phyloP scores from a whole-genome alignment of 805 yeast species.

The Ogataea degrootiae region DNA sequence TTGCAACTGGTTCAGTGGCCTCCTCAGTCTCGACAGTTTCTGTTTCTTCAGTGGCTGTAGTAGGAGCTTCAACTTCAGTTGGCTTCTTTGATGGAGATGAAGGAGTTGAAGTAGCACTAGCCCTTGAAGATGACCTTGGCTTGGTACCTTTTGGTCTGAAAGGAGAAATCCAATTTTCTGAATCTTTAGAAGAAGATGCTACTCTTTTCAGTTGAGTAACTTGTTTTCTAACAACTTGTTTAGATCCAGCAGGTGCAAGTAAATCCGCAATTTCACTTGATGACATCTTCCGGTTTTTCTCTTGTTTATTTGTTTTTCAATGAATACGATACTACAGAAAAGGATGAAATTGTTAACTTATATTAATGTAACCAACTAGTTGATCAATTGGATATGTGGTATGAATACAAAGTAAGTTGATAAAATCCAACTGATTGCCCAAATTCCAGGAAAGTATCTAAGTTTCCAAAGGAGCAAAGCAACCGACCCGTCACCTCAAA shows the following conservation, averaged over 20 bases:
- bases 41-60: slow-evolving; percentile 3
- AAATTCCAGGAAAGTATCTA: no score
- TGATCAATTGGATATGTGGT: no score
- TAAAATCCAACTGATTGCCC: no score
- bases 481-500: neutral
- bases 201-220: slow-evolving; percentile 20
- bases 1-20: slow-evolving; percentile 3
- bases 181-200: slow-evolving; percentile 11
- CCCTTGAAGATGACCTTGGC: slow-evolving; percentile 7
- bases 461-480: neutral
- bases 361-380: no score
- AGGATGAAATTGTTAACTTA: no score
- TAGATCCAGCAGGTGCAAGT: slow-evolving; percentile 5
- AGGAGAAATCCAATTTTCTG: slow-evolving; percentile 27
- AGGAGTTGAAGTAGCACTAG: slow-evolving; percentile 2
- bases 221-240: slow-evolving; percentile 6
- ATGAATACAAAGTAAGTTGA: no score
- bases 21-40: slow-evolving; percentile 3
- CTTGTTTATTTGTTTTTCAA: no score
- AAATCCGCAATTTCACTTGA: slow-evolving; percentile 19
- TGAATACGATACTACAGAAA: no score
- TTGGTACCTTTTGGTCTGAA: slow-evolving; percentile 19
- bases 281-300: slow-evolving; percentile 5
- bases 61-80: slow-evolving; percentile 2
- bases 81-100: neutral